Conservation (phyloP, 202 grass and related monocot species). For the Musa balbisiana region DNA sequence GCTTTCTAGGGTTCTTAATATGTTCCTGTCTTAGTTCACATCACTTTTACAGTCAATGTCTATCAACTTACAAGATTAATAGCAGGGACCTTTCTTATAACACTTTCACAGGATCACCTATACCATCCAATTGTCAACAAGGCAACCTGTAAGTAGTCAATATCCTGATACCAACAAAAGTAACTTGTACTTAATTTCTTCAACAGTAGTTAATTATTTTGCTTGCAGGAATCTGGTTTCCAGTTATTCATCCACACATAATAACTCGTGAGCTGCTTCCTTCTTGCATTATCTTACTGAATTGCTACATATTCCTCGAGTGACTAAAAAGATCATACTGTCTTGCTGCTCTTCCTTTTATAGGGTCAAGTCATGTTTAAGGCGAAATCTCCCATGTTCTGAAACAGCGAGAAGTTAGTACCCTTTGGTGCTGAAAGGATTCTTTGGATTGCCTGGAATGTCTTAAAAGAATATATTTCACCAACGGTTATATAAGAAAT, state of each 20-base stretch:
- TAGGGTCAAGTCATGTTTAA: conserved; percentile 60
- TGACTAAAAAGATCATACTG: neutral
- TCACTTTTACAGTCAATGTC: neutral
- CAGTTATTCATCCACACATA: conserved; percentile 58
- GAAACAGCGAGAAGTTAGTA: conserved; percentile 55
- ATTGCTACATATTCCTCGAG: neutral
- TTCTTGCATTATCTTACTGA: neutral
- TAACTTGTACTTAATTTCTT: conserved; percentile 4
- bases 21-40: neutral
- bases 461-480: no score
- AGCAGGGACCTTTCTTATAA: conserved; percentile 88
- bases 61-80: neutral
- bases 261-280: conserved; percentile 42
- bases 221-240: conserved; percentile 72
- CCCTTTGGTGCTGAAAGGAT: conserved; percentile 11
- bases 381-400: conserved; percentile 59
- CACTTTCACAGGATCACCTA: conserved; percentile 54
- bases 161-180: neutral
- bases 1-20: neutral
- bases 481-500: neutral
- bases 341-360: conserved; percentile 8
- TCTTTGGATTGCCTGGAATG: neutral
- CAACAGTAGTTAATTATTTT: conserved; percentile 1
- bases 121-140: conserved; percentile 54
- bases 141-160: conserved; percentile 60